Conservation (phyloP, 345 rosid genomes). For the Odontarrhena argentea region DNA sequence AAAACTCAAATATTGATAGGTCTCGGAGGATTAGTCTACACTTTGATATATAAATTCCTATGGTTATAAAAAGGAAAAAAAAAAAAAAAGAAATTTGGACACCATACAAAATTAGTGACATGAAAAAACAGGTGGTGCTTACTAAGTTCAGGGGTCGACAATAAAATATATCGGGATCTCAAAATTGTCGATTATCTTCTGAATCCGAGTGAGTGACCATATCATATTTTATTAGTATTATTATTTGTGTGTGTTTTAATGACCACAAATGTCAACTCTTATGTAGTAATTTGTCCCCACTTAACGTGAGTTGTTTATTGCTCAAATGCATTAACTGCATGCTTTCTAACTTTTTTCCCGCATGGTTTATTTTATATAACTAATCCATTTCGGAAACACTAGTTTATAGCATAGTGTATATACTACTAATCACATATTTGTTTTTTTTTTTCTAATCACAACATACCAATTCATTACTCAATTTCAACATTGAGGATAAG, state of each 20-base stretch:
- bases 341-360: background rate
- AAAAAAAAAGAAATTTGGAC: background rate
- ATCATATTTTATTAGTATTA: constrained; percentile 38
- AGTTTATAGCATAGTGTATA: background rate
- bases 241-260: constrained; percentile 35
- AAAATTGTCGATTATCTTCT: background rate
- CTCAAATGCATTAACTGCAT: constrained; percentile 24
- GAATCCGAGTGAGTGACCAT: constrained; percentile 7
- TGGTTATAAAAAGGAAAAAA: no score
- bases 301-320: constrained; percentile 33
- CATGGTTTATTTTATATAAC: background rate
- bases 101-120: constrained; percentile 18
- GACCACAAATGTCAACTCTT: constrained; percentile 44
- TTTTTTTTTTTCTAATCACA: no score
- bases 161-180: background rate
- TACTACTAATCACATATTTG: background rate
- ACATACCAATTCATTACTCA: no score
- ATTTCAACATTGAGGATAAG: no score
- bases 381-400: background rate
- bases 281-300: constrained; percentile 47
- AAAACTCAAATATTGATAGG: no score
- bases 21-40: no score
- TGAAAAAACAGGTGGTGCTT: constrained; percentile 10
- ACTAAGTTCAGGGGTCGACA: constrained; percentile 17
- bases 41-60: no score